Evolutionary conservation across 495 filamentous ascomycete genomes (phyloP).

Genomic region (Cudoniella acicularis): DNA sequence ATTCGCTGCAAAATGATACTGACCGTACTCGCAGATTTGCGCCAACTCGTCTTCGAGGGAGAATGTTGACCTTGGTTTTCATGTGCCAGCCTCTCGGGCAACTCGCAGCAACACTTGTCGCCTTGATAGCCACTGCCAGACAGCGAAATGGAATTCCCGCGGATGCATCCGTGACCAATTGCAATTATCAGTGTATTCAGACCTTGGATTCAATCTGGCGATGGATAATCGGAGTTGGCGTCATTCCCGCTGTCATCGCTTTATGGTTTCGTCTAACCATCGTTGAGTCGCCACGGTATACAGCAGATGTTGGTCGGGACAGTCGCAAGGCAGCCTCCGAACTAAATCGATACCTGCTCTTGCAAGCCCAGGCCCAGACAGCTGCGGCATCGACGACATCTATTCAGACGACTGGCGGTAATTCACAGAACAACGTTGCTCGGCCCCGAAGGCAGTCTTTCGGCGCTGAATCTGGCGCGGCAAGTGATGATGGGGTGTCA

Average conservation of each 20-base stretch:
- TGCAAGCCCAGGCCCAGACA: neutral
- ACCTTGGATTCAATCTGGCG: constrained; percentile 64
- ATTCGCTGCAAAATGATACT: neutral
- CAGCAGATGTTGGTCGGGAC: constrained; percentile 50
- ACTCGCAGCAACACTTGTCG: constrained; percentile 64
- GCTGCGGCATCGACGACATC: neutral
- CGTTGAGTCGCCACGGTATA: constrained; percentile 66
- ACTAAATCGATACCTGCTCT: constrained; percentile 8
- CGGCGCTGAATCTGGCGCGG: neutral
- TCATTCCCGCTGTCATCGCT: constrained; percentile 57
- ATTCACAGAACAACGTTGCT: neutral
- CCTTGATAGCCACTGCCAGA: constrained; percentile 62
- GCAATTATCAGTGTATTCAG: neutral
- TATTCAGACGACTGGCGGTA: neutral
- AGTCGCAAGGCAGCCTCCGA: constrained; percentile 17
- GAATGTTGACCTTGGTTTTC: constrained; percentile 83
- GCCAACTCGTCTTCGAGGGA: constrained; percentile 75
- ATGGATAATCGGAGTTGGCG: constrained; percentile 59
- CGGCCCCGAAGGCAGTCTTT: neutral
- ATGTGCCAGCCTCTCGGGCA: constrained; percentile 81
- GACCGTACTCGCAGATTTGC: constrained; percentile 51
- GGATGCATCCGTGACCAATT: constrained; percentile 13
- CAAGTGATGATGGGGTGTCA: neutral
- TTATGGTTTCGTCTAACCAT: constrained; percentile 66
- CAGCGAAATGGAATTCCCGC: constrained; percentile 62